Evolutionary conservation across 2,329 filamentous ascomycete genomes (phyloP).

Genomic region (Arthrobotrys iridis): DNA sequence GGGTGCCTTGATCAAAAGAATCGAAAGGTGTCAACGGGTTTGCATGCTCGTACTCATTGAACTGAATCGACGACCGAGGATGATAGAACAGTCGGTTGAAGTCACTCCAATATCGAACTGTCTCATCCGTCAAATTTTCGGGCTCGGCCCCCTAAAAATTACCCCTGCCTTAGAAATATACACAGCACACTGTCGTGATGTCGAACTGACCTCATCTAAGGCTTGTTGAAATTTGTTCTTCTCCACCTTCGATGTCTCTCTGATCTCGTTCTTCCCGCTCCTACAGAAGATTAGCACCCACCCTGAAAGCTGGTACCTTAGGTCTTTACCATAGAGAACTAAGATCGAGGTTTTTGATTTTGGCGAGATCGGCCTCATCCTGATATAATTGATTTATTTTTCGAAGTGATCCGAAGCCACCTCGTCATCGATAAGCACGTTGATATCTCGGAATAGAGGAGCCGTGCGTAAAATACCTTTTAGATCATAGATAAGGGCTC

Average conservation of each 20-base stretch:
- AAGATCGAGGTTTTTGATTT: slow-evolving; percentile 60
- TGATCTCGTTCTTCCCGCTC: slow-evolving; percentile 46
- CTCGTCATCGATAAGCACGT: slow-evolving; percentile 36
- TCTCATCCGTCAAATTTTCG: slow-evolving; percentile 72
- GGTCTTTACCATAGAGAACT: slow-evolving; percentile 64
- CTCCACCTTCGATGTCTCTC: slow-evolving; percentile 34
- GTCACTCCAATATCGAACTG: slow-evolving; percentile 96
- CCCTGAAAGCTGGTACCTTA: background rate
- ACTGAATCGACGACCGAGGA: slow-evolving; percentile 83
- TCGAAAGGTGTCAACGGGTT: slow-evolving; percentile 84
- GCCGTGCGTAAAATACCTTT: slow-evolving; percentile 68
- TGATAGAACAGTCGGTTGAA: slow-evolving; percentile 94
- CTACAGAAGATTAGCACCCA: slow-evolving; percentile 17
- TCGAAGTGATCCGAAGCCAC: slow-evolving; percentile 85
- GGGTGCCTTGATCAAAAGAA: slow-evolving; percentile 76
- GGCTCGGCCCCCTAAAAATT: slow-evolving; percentile 67
- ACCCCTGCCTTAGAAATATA: slow-evolving; percentile 13
- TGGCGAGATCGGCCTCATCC: slow-evolving; percentile 61
- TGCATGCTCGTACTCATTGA: slow-evolving; percentile 86
- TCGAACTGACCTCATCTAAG: slow-evolving; percentile 46
- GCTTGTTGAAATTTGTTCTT: slow-evolving; percentile 41
- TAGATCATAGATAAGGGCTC: slow-evolving; percentile 91
- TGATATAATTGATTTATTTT: slow-evolving; percentile 92
- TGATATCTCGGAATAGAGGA: background rate
- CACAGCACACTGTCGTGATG: background rate